Evolutionary conservation across 495 filamentous ascomycete species (phyloP).

Genomic region (Rhypophila decipiens): DNA sequence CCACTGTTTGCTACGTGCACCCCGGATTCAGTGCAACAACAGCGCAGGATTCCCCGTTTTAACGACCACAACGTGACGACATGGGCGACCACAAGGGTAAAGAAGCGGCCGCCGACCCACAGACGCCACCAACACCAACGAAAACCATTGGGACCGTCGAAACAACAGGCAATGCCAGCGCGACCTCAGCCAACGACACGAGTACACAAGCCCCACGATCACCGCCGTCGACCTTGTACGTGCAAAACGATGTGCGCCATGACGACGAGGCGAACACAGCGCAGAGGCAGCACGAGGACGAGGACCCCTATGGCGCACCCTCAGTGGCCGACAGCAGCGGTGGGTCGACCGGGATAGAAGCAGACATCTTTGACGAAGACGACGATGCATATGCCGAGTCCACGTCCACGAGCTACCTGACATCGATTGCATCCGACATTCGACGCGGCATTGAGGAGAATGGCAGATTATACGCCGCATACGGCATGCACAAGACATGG

Average conservation of each 20-base stretch:
- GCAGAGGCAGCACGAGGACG: too few species aligned
- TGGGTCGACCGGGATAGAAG: neutral
- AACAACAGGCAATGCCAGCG: neutral
- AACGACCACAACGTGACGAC: too few species aligned
- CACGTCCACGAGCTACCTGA: constrained; percentile 10
- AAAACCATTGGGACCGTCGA: neutral
- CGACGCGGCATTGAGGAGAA: constrained; percentile 10
- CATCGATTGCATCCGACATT: constrained; percentile 11
- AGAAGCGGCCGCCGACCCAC: neutral
- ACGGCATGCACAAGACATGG: constrained; percentile 10
- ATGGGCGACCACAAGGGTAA: neutral
- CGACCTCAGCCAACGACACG: neutral
- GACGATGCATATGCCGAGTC: constrained; percentile 8
- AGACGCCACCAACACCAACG: neutral
- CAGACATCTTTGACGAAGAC: neutral
- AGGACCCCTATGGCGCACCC: neutral
- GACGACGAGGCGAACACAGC: too few species aligned
- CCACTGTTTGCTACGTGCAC: too few species aligned
- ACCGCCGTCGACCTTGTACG: too few species aligned
- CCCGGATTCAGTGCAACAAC: too few species aligned
- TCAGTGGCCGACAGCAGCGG: neutral
- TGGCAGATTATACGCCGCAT: constrained; percentile 7
- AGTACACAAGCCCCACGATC: too few species aligned
- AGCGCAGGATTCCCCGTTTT: too few species aligned
- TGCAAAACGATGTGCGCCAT: too few species aligned